Conservation (phyloP, 108 stramenopile genomes). For the Pseudonitzschia multiseries region DNA sequence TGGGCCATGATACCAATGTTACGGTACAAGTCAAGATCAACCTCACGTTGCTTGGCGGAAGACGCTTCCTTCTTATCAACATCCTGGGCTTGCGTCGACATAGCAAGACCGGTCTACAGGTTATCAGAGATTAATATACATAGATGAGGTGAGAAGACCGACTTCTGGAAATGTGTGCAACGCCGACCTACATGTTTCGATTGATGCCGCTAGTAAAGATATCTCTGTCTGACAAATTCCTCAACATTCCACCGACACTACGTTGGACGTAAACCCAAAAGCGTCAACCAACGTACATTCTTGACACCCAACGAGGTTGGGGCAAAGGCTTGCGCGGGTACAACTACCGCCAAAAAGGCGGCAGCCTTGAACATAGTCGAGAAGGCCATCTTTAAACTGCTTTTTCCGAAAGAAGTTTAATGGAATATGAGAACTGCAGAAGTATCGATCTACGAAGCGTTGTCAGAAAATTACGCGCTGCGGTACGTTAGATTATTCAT, state of each 20-base stretch:
- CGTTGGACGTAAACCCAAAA: too few species aligned
- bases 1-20: conserved; percentile 99
- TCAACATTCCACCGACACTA: too few species aligned
- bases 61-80: conserved; percentile 68
- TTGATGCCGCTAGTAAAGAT: too few species aligned
- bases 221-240: too few species aligned
- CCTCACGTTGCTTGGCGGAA: conserved; percentile 69
- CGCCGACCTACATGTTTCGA: too few species aligned
- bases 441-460: neutral
- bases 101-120: neutral
- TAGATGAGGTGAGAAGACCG: neutral
- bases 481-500: neutral
- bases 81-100: conserved; percentile 48
- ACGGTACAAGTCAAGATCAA: conserved; percentile 87
- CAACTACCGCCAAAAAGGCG: conserved; percentile 33
- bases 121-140: neutral
- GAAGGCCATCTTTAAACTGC: conserved; percentile 34
- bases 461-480: neutral
- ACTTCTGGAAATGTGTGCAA: neutral
- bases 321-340: conserved; percentile 39
- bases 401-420: conserved; percentile 14
- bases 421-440: conserved; percentile 8
- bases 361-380: conserved; percentile 39
- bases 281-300: conserved; percentile 28
- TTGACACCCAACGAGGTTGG: conserved; percentile 35